A percentile compares a stretch with the other conserved stretches of the same genome.
These are phyloP conservation scores for Aspergillus nanangensis DNA, from an alignment of 495 filamentous ascomycete species.

Conservation along the genomic window DNA sequence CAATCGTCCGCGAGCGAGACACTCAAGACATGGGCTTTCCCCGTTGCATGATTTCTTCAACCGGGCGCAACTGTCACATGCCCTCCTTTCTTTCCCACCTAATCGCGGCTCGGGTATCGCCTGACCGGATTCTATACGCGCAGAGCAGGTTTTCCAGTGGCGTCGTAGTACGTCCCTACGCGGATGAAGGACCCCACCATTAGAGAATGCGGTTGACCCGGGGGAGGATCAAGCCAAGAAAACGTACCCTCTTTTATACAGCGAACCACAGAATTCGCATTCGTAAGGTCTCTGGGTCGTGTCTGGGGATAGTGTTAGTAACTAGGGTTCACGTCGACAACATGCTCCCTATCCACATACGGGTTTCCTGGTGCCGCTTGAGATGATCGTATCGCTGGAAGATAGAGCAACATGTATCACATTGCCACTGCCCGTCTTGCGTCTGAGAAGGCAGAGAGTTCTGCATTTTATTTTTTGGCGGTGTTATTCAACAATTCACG, in stretches of 20 bases:
- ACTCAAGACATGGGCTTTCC: conserved; percentile 24
- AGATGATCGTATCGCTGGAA: conserved; percentile 31
- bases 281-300: conserved; percentile 13
- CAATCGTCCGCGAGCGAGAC: conserved; percentile 15
- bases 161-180: conserved; percentile 31
- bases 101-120: conserved; percentile 22
- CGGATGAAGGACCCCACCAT: neutral
- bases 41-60: conserved; percentile 31
- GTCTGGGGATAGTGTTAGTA: conserved; percentile 14
- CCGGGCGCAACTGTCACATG: conserved; percentile 33
- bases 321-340: too few relatives aligned
- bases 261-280: conserved; percentile 26
- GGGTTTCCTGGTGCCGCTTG: conserved; percentile 25
- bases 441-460: too few relatives aligned
- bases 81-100: conserved; percentile 30
- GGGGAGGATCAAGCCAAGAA: too few relatives aligned
- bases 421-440: conserved; percentile 17
- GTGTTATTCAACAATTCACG: neutral
- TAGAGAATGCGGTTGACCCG: too few relatives aligned
- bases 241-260: conserved; percentile 32
- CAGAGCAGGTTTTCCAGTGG: conserved; percentile 33
- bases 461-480: too few relatives aligned
- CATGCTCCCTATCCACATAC: too few relatives aligned
- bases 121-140: conserved; percentile 16
- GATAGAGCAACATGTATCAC: conserved; percentile 22